These are phyloP conservation scores for Auricularia auricula-judae DNA, from an alignment of 768 basidiomycete species.

Conservation along the genomic window DNA sequence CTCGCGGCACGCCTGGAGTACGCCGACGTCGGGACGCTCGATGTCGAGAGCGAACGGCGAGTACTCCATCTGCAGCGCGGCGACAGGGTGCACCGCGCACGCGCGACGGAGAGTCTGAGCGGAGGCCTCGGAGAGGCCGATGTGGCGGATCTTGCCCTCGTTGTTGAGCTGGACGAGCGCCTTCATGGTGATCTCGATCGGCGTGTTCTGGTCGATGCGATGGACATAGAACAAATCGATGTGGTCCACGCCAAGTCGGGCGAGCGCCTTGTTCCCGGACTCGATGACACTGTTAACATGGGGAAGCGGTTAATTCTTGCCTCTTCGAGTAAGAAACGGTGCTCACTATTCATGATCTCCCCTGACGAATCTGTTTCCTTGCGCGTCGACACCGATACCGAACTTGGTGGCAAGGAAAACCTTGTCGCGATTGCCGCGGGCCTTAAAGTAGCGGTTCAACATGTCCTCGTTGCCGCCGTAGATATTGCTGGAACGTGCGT, in stretches of 20 bases:
- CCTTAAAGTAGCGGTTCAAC: not conserved
- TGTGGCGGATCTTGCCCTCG: conserved; percentile 12
- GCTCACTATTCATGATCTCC: not conserved
- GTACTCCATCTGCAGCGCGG: conserved; percentile 12
- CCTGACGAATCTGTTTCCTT: not conserved
- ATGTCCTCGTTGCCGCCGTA: not conserved
- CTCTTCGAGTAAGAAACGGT: not conserved
- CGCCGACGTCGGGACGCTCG: conserved; percentile 12
- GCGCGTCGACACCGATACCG: not conserved
- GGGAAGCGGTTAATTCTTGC: not conserved
- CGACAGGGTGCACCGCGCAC: conserved; percentile 8
- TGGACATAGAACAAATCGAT: conserved; percentile 12
- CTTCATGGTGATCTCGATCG: conserved; percentile 13
- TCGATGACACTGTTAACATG: not conserved
- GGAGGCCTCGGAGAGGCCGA: conserved; percentile 12
- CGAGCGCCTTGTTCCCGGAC: conserved; percentile 5
- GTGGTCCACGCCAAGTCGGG: conserved; percentile 8
- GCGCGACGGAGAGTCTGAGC: conserved; percentile 11
- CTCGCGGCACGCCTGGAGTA: conserved; percentile 19
- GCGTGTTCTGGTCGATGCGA: conserved; percentile 13
- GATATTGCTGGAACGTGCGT: not conserved
- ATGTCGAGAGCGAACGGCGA: conserved; percentile 12
- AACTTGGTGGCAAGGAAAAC: conserved; percentile 15
- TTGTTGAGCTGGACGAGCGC: conserved; percentile 12
- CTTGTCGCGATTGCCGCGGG: conserved; percentile 3